Percentiles rank a stretch among this genome's conserved stretches.
Evolutionary conservation across 2,329 filamentous ascomycete species (phyloP).

Genomic region (Exophiala oligosperma): DNA sequence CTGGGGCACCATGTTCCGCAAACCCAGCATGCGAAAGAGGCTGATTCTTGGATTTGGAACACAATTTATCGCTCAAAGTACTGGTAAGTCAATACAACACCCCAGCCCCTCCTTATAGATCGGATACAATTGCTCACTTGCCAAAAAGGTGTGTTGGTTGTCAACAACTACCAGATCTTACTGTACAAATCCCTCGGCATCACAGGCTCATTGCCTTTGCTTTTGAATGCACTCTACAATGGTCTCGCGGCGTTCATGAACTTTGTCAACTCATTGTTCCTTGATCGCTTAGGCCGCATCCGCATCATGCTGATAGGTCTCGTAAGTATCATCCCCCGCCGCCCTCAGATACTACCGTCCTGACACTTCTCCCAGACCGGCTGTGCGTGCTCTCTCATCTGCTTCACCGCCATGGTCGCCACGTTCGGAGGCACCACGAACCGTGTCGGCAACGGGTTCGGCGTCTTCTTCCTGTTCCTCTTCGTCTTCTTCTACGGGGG

Average conservation of each 20-base stretch:
- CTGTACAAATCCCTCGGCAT: conserved; percentile 40
- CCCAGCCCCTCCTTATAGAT: conserved; percentile 28
- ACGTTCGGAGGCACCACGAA: conserved; percentile 36
- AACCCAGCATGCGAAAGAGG: conserved; percentile 37
- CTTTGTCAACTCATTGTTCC: conserved; percentile 40
- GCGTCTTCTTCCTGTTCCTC: conserved; percentile 42
- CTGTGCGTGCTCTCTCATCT: conserved; percentile 39
- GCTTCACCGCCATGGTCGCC: conserved; percentile 38
- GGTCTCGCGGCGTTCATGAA: conserved; percentile 42
- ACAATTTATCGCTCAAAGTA: conserved; percentile 36
- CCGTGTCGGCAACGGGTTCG: conserved; percentile 35
- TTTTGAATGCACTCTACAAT: conserved; percentile 45
- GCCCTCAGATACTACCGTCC: not conserved
- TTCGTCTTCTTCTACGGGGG: conserved; percentile 43
- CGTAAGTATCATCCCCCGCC: not conserved
- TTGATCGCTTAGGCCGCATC: conserved; percentile 40
- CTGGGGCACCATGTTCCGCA: conserved; percentile 40
- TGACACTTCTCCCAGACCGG: conserved; percentile 28
- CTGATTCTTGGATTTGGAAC: conserved; percentile 40
- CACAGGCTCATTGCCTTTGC: conserved; percentile 40
- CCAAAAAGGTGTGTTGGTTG: conserved; percentile 22
- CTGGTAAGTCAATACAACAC: not conserved
- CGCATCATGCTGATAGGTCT: conserved; percentile 45
- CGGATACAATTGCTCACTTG: not conserved
- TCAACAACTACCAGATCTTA: conserved; percentile 43